Evolutionary conservation across 2,329 filamentous ascomycete species (phyloP), one percentile per base, ranked within the genome.

Genomic region (Ciborinia camelliae): DNA sequence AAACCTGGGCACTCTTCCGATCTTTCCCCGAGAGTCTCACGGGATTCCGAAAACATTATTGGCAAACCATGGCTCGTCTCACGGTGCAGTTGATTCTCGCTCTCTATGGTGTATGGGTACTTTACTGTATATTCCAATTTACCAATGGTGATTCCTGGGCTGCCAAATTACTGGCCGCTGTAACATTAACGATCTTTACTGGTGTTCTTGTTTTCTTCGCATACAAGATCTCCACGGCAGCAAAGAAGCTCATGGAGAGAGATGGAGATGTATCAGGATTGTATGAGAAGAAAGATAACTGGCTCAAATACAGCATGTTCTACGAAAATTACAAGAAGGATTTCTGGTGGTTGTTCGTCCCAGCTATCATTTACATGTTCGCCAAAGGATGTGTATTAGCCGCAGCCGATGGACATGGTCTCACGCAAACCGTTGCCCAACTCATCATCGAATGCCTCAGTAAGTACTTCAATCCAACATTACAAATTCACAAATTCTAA

Each of bases 331-430:
- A 97, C 82, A 92, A 92, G 80, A 92, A 90, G 77, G 86, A 88
- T 71, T 97, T 94, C 81, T 99, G 95, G 95, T 98, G 94, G 94
- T 79, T 97, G 30, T 98, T 99, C 75, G 84, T 98, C 18, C 95
- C 95, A 0, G 82, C 85, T 67, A 97, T 98, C 73, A 67, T 92
- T 68, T 98, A 98, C 81, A 90, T 93, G 81, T 92, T 97, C 74
- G 88, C 87, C 75, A 95, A 95, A 79, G 93, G 94, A 63, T 89
- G 87, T 67, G 86, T 94, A 65, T 88, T 98, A 69, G 94, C 94
- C 18, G 90, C 86, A 37, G 91, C 86, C 51, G 90, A 97, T 73
- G 92, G 92, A 15, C 87, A 96, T 74, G 95, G 93, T 57, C 84
- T 96, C 76, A 79, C 84, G 7, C 95, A 99, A 79, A 89, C 90